Evolutionary conservation across 805 yeast species (phyloP).

Genomic region (Isabelozyma gotoi): DNA sequence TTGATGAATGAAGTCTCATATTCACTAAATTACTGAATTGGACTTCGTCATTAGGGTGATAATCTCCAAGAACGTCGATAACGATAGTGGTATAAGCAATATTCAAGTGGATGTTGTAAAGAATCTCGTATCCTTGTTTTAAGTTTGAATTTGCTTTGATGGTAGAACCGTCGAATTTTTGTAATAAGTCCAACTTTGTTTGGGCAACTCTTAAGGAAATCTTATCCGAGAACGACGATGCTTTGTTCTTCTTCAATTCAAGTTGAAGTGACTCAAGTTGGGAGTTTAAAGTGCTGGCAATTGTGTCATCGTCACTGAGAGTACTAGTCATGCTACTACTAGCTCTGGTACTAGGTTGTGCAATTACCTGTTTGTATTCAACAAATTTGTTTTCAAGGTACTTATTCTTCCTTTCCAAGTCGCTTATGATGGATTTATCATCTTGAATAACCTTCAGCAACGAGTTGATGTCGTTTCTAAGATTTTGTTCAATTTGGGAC

Average conservation of each 20-base stretch:
- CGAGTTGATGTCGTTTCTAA: conserved; percentile 35
- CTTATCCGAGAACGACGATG: conserved; percentile 7
- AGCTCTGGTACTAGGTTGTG: neutral
- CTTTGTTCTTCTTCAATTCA: conserved; percentile 11
- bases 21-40: neutral
- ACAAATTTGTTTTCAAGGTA: conserved; percentile 16
- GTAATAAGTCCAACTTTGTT: conserved; percentile 5
- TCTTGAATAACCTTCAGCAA: conserved; percentile 14
- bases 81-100: conserved; percentile 1
- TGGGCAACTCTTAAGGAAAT: conserved; percentile 10
- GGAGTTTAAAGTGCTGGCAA: neutral
- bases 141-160: neutral
- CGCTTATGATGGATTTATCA: conserved; percentile 13
- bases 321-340: neutral
- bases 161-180: neutral
- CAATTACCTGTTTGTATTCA: conserved; percentile 11
- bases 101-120: neutral
- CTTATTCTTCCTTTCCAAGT: conserved; percentile 18
- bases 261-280: conserved; percentile 14
- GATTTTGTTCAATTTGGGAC: conserved; percentile 40
- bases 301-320: conserved; percentile 1
- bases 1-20: neutral
- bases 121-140: neutral
- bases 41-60: neutral
- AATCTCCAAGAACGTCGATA: neutral